Base-by-base conservation (phyloP, 2,329 filamentous ascomycete genomes). In the Colletotrichum musicola region DNA sequence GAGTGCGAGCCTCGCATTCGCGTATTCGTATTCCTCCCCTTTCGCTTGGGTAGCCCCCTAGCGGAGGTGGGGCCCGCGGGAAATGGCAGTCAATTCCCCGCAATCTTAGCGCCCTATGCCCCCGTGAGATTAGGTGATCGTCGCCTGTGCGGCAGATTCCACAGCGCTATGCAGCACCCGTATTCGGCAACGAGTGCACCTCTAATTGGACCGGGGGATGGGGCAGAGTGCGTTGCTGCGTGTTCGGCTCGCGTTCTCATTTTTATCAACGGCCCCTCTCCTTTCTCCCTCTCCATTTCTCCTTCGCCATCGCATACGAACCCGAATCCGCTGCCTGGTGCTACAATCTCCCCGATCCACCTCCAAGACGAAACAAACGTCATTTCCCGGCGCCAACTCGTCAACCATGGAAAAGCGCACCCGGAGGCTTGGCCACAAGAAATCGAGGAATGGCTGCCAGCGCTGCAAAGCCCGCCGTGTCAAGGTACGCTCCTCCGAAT, bases 361-460 rank as follows among this genome's bases (percentile, higher is more conserved):
- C 51, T 18, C 51, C 50, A 49, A 47, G 49, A n/a, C 9, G 14
- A 51, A 25, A 20, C 20, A 16, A 62, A 46, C 38, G 59, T 54
- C 59, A 54, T 60, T 46, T 46, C 56, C 4, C 58, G 7, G 20
- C 25, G 22, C 47, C 38, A 25, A 18, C 38, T 38, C 44, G 9
- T 42, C 16, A 40, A 18, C 30, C 18, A 68, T 68, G 65, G 65
- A 68, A 38, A 68, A 68, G 54, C 61, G 61, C 30, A 64, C 61
- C 27, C 54, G 65, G 14, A 61, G 65, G 9, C 65, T 68, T 4
- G 65, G 65, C 13, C 76, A 78, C 55, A 73, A 73, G 55, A 78
- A 78, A 60, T 77, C 75, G 12, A 74, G 76, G 46, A 75, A 77
- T 20, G 76, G 76, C 4, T 78, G 76, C 62, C 62, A 68, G 10